Percentiles rank a stretch among this genome's conserved stretches.
phyloP scores from a whole-genome alignment of 495 filamentous ascomycete genomes.

The Aspergillus asperescens region DNA sequence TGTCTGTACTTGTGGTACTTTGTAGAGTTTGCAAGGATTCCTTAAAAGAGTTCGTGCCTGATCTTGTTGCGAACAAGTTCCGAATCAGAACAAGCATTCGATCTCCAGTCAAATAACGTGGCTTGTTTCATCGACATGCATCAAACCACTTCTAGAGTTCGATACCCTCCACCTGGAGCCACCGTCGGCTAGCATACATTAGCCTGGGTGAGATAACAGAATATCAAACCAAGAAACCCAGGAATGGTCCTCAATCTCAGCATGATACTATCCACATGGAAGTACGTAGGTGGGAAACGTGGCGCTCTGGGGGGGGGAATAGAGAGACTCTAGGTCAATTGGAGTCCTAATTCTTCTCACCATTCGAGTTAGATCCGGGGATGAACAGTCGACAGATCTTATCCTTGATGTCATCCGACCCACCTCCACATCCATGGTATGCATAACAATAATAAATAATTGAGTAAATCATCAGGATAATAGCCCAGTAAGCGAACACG shows the following conservation, averaged over 20 bases:
- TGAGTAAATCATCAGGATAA: neutral
- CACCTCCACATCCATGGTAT: slow-evolving; percentile 2
- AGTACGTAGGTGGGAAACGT: slow-evolving; percentile 15
- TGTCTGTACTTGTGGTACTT: neutral
- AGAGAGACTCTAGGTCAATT: slow-evolving; percentile 11
- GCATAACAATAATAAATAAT: slow-evolving; percentile 2
- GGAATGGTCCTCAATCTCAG: neutral
- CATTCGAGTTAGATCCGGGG: slow-evolving; percentile 15
- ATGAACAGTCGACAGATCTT: slow-evolving; percentile 41
- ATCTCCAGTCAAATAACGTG: neutral
- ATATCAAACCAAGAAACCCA: slow-evolving; percentile 1
- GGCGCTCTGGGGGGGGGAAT: slow-evolving; percentile 23
- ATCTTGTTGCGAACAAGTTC: slow-evolving; percentile 12
- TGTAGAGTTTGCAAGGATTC: neutral
- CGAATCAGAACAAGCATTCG: slow-evolving; percentile 12
- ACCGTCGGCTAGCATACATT: neutral
- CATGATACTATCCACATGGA: neutral
- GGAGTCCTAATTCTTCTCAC: slow-evolving; percentile 19
- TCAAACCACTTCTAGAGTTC: neutral
- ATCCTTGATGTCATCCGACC: slow-evolving; percentile 17
- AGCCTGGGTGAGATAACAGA: neutral
- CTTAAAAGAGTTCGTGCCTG: slow-evolving; percentile 22
- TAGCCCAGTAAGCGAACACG: neutral
- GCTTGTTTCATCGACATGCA: slow-evolving; percentile 3
- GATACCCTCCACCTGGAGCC: slow-evolving; percentile 10